phyloP scores from a whole-genome alignment of 2,329 filamentous ascomycete genomes.

The Fusarium algeriense region DNA sequence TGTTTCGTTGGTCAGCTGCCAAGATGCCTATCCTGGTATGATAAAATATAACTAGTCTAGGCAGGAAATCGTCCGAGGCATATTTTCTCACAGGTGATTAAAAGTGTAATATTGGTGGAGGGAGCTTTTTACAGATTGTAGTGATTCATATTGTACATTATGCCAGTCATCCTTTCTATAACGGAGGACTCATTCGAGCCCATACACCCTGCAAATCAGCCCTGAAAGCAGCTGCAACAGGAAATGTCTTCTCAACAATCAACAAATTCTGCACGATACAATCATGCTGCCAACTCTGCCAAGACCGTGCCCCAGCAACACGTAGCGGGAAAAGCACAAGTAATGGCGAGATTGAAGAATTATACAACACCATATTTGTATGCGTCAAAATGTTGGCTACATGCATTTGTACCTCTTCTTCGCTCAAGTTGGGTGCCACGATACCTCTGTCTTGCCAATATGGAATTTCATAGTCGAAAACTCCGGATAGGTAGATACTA shows the following conservation, averaged over 20 bases:
- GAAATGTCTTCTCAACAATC: conserved; percentile 40
- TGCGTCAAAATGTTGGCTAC: conserved; percentile 44
- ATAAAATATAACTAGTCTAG: background rate
- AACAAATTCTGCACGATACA: conserved; percentile 38
- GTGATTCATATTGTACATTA: background rate
- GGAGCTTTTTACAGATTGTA: background rate
- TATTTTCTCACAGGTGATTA: background rate
- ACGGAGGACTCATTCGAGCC: conserved; percentile 6
- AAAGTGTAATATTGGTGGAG: background rate
- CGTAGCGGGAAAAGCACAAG: conserved; percentile 52
- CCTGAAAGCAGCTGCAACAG: conserved; percentile 46
- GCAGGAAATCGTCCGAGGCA: background rate
- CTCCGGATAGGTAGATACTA: conserved; percentile 54
- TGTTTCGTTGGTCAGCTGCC: conserved; percentile 20
- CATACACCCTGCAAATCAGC: conserved; percentile 41
- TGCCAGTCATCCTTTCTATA: background rate
- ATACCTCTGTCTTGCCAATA: conserved; percentile 47
- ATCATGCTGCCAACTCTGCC: conserved; percentile 38
- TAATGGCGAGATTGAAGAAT: conserved; percentile 47
- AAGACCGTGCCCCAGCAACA: conserved; percentile 51
- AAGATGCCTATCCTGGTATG: background rate
- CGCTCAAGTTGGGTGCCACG: conserved; percentile 38
- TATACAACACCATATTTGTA: conserved; percentile 28
- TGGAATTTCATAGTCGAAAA: conserved; percentile 53
- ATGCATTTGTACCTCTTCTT: conserved; percentile 40